Base-by-base conservation (phyloP, 495 filamentous ascomycete species). In the Penicillium ucsense region DNA sequence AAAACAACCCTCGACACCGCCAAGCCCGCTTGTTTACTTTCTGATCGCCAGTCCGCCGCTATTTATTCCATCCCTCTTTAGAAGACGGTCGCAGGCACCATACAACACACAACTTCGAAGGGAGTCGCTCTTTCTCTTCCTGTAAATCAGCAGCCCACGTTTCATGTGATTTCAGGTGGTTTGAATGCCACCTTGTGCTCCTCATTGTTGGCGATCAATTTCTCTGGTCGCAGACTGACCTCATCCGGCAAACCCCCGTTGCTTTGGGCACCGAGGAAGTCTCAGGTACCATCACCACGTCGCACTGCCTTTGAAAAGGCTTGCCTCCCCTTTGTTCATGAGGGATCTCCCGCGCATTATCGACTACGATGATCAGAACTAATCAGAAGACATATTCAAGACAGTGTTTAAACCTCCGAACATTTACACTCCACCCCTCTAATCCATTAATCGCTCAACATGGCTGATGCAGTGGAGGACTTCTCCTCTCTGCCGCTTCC, bases 401-500 rank as follows among this genome's bases (percentile, higher is more conserved):
- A 31, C 33, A 20, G 28, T 29, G 39, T 40, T 40, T 32, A 34
- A 11, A 42, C 32, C 20, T 20, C 35, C 45, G 41, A 8, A 35
- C 39, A 32, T 35, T 35, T 48, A 20, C 20, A 20, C 20, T 20
- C 20, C 20, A 20, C 20, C 33, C 27, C 28, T 20, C 42, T 48
- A 6, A 47, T 38, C 12, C 47, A 8, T 12, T 42, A 43, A 28
- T 39, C 40, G 34, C 36, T 49, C 49, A 60, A 37, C 28, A 78
- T 78, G 75, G 71, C 72, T 49, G 75, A 78, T 5, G 70, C 56
- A 60, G 86, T 90, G 63, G 86, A 90, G 52, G 89, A 95, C 61
- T 94, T 85, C 62, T 86, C 81, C 65, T 78, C 82, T 52, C 71
- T 96, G 40, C 85, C 90, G 9, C 67, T 95, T 36, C 76, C 81